These are phyloP conservation scores for Magnusiomyces fungicola DNA, from an alignment of 1,139 yeast species.

Conservation along the genomic window DNA sequence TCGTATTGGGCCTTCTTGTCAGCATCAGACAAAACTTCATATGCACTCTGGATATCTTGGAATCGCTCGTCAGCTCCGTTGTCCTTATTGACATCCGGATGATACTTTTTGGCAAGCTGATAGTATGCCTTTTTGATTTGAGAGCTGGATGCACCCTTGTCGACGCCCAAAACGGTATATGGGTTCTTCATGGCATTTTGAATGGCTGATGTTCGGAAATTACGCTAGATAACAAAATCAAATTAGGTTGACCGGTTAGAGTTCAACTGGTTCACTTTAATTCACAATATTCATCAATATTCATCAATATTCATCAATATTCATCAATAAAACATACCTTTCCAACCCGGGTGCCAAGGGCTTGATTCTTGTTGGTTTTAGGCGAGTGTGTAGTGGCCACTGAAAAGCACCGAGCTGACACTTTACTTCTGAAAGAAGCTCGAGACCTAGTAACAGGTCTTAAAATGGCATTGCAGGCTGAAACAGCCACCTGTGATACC, in stretches of 20 bases:
- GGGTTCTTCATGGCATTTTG: constrained; percentile 49
- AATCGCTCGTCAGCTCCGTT: constrained; percentile 79
- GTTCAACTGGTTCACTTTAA: background rate
- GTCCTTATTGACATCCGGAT: constrained; percentile 95
- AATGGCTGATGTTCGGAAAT: background rate
- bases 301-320: background rate
- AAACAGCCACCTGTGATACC: background rate
- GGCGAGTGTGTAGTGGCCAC: background rate
- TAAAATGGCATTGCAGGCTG: background rate
- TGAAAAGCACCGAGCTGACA: background rate
- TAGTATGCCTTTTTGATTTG: constrained; percentile 93
- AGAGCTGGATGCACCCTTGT: constrained; percentile 59
- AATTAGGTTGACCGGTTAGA: background rate
- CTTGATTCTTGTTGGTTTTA: background rate
- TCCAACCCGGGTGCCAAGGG: background rate
- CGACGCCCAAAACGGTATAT: constrained; percentile 73
- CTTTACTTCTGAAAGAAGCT: background rate
- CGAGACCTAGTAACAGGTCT: background rate
- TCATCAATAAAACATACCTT: background rate
- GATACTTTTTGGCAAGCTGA: constrained; percentile 85
- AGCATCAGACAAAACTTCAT: constrained; percentile 84
- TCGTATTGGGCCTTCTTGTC: constrained; percentile 85
- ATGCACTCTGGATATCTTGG: constrained; percentile 90
- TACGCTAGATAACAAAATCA: background rate
- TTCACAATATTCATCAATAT: background rate